These are phyloP conservation scores for Pythium biforme DNA, from an alignment of 352 stramenopile genomes.

Conservation along the genomic window DNA sequence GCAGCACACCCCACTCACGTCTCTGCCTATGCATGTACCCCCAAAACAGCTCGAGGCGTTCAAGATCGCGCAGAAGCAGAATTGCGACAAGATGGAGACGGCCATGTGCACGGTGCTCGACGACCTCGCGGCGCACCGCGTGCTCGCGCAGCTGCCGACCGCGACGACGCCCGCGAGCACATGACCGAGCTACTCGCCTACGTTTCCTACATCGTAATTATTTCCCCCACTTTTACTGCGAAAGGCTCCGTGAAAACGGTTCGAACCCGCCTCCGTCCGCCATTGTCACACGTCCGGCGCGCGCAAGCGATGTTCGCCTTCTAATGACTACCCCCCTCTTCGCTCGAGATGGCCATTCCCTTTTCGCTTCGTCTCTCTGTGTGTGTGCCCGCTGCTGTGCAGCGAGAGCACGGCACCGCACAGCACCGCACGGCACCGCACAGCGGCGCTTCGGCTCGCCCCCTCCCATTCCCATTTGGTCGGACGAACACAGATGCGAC, in stretches of 20 bases:
- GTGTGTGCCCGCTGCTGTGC: no score
- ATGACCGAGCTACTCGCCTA: not conserved
- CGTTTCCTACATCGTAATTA: not conserved
- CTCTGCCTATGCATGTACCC: not conserved
- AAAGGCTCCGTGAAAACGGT: no score
- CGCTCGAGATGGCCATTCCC: no score
- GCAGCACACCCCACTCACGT: no score
- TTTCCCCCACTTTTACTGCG: no score
- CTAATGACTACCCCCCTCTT: no score
- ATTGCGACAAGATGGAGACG: conserved; percentile 63
- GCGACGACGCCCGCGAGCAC: not conserved
- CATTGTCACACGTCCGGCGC: not conserved
- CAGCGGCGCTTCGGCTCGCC: no score
- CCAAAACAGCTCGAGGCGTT: conserved; percentile 66
- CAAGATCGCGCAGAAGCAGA: conserved; percentile 74
- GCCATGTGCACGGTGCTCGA: conserved; percentile 61
- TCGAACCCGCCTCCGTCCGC: conserved; percentile 9
- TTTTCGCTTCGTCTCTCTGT: not conserved
- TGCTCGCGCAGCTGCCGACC: conserved; percentile 24
- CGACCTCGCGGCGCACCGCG: conserved; percentile 38
- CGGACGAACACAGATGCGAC: not conserved
- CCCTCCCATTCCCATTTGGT: not conserved
- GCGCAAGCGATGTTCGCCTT: not conserved
- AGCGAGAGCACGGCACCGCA: no score
- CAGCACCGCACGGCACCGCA: not conserved